These are phyloP conservation scores for Crepidotus variabilis DNA, from an alignment of 768 basidiomycete species.

Conservation along the genomic window DNA sequence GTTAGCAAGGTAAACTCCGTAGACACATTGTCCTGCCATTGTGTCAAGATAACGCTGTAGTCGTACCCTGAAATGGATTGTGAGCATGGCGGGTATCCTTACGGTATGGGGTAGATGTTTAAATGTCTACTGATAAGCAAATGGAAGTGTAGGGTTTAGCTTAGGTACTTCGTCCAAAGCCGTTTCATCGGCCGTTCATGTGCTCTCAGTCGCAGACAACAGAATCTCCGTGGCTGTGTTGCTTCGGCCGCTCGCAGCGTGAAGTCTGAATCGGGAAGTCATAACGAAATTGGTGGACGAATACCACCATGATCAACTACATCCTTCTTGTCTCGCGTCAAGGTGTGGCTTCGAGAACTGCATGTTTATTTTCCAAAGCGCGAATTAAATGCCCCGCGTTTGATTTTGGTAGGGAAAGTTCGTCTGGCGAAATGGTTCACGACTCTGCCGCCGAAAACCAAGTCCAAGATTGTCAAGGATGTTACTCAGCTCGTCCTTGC, in stretches of 20 bases:
- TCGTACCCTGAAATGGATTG: neutral
- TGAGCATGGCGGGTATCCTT: neutral
- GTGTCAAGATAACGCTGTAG: neutral
- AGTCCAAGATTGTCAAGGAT: conserved; percentile 98
- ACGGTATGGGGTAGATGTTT: no score
- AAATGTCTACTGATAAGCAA: neutral
- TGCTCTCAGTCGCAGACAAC: no score
- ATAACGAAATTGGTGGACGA: neutral
- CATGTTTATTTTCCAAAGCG: neutral
- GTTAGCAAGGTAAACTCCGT: neutral
- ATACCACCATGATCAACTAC: conserved; percentile 81
- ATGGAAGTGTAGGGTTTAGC: no score
- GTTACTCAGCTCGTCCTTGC: conserved; percentile 97
- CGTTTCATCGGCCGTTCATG: no score
- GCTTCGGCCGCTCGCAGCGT: neutral
- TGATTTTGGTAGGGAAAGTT: conserved; percentile 73
- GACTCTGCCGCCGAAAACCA: conserved; percentile 85
- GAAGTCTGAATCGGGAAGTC: neutral
- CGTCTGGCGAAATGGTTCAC: conserved; percentile 98
- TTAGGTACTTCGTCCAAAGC: no score
- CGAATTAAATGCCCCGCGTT: conserved; percentile 1
- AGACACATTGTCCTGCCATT: neutral
- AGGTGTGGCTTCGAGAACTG: conserved; percentile 43
- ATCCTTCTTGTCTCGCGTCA: conserved; percentile 97
- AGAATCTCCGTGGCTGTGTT: conserved; percentile 5